phyloP scores from a whole-genome alignment of 805 yeast species.

The Cyberlindnera mycetangii region DNA sequence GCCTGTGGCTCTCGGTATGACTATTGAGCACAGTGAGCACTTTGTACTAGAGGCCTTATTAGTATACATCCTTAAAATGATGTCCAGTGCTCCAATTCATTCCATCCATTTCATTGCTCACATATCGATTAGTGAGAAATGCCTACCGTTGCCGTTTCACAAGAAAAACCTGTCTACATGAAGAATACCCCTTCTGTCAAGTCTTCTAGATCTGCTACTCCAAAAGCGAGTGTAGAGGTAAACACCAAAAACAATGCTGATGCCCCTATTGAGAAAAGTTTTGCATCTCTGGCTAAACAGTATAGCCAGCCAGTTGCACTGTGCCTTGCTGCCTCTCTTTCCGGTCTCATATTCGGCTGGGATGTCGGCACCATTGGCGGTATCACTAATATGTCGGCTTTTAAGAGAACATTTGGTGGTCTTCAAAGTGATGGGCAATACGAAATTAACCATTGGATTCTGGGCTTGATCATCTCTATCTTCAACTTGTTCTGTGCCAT shows the following conservation, averaged over 20 bases:
- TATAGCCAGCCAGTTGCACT: not conserved
- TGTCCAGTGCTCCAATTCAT: too few species aligned
- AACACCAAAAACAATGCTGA: not conserved
- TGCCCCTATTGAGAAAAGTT: not conserved
- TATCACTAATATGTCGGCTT: constrained; percentile 62
- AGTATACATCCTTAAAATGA: too few species aligned
- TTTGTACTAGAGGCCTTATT: too few species aligned
- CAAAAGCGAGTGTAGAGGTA: not conserved
- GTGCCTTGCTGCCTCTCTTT: constrained; percentile 52
- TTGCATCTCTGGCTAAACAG: not conserved
- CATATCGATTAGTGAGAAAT: too few species aligned
- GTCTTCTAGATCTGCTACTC: too few species aligned
- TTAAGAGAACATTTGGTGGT: constrained; percentile 50
- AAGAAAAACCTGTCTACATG: too few species aligned
- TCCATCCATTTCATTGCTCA: too few species aligned
- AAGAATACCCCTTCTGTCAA: too few species aligned
- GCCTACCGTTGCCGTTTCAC: too few species aligned
- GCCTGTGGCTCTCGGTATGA: too few species aligned
- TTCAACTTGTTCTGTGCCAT: constrained; percentile 71
- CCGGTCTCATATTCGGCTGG: constrained; percentile 73
- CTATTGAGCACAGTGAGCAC: too few species aligned
- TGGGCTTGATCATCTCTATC: constrained; percentile 51
- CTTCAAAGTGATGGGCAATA: constrained; percentile 35
- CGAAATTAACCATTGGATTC: constrained; percentile 43
- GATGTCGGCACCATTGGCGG: constrained; percentile 80